Conservation (phyloP, 345 rosid genomes). For the Barbarea vulgaris region DNA sequence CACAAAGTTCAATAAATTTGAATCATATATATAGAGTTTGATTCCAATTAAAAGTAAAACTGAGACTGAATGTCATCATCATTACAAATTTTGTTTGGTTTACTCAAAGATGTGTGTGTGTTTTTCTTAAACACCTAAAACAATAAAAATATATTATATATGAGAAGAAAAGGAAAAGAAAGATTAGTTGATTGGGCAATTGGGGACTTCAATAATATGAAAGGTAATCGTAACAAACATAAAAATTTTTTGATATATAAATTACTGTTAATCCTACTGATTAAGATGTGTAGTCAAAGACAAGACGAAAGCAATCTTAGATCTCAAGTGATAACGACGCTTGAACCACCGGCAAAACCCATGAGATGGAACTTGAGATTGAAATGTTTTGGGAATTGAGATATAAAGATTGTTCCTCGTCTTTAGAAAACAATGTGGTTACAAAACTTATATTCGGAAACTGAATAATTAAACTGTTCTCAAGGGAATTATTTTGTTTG, state of each 20-base stretch:
- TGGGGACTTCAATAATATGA: not conserved
- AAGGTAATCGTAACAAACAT: not conserved
- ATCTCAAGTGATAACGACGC: conserved; percentile 52
- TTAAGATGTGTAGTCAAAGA: conserved; percentile 27
- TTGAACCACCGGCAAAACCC: conserved; percentile 23
- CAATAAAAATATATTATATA: no score
- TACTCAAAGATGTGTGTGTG: not conserved
- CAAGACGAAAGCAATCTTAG: conserved; percentile 42
- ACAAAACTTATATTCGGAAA: not conserved
- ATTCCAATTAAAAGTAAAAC: not conserved
- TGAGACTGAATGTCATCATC: not conserved
- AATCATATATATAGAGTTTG: not conserved
- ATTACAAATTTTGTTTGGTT: not conserved
- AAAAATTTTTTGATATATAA: not conserved
- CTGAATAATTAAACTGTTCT: not conserved
- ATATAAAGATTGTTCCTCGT: not conserved
- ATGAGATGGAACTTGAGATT: not conserved
- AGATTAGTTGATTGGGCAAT: no score
- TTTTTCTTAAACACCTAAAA: no score
- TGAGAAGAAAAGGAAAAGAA: no score
- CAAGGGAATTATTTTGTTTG: not conserved
- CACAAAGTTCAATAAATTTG: not conserved
- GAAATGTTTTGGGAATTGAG: not conserved
- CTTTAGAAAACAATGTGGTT: not conserved
- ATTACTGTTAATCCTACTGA: not conserved